Evolutionary conservation across 768 basidiomycete genomes (phyloP), one percentile per base, ranked within the genome.

Genomic region (Galerina sulciceps): DNA sequence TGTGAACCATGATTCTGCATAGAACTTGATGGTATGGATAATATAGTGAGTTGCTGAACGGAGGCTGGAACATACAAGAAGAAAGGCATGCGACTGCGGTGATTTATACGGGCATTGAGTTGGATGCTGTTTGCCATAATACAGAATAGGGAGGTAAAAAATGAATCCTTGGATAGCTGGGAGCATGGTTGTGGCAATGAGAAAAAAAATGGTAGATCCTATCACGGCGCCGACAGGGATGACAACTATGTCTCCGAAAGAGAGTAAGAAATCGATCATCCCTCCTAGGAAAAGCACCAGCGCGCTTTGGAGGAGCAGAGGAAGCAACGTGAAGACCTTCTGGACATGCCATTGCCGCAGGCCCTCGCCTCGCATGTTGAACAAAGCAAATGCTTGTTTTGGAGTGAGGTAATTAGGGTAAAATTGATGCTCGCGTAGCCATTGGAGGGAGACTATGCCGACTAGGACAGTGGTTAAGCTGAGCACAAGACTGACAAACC

Each of bases 241-340:
- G 0, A 66, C 69, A 15, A 73, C 64, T 11, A 52, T 46, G 1
- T 37, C 37, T 11, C 15, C 14, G 31, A 48, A 65, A 60, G 8
- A 68, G 34, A 10, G 68, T 6, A 73, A 57, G 13, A 69, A 63
- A n/a, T 67, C 64, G 26, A 70, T 48, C 5, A 73, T 26, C 2
- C 70, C 72, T 9, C 57, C 49, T 31, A 71, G 67, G 55, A 74
- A 74, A 4, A 74, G 58, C 4, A 71, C 48, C 23, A 74, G 53
- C 6, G 73, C 65, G 6, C 52, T 20, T 42, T 70, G 71, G 11
- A 75, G 65, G 6, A 71, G 60, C 4, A 72, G 43, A 1, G 70
- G 70, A 5, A 74, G 59, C 10, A 60, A 23, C 3, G 69, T 53
- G 22, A 73, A 46, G 10, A 73, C 65, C 18, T 55, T 49, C 0